phyloP scores from a whole-genome alignment of 2,329 filamentous ascomycete genomes.

The Colletotrichum sp. region DNA sequence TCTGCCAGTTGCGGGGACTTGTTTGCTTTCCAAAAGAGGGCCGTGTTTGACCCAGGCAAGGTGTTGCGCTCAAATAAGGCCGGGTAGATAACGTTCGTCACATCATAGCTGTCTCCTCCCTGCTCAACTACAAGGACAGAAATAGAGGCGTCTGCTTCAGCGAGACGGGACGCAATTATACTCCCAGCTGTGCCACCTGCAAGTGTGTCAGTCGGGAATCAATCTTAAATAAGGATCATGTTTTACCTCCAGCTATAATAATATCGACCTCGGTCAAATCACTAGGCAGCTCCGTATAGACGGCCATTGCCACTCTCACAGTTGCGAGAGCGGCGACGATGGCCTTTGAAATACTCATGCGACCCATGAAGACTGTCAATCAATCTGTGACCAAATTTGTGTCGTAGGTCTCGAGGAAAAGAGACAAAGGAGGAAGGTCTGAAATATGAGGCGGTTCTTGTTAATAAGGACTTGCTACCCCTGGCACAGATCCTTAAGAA shows the following conservation, averaged over 20 bases:
- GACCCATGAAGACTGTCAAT: neutral
- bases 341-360: neutral
- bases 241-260: neutral
- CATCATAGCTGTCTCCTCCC: conserved; percentile 30
- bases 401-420: neutral
- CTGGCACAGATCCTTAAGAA: neutral
- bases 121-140: conserved; percentile 33
- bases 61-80: conserved; percentile 23
- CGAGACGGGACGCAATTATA: conserved; percentile 29
- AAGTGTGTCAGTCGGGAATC: neutral
- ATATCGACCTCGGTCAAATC: neutral
- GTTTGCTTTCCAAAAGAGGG: conserved; percentile 28
- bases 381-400: neutral
- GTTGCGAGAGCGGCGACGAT: neutral
- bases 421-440: neutral
- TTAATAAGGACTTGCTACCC: neutral
- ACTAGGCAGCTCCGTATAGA: neutral
- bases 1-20: conserved; percentile 27
- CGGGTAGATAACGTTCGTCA: conserved; percentile 28
- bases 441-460: neutral
- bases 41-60: conserved; percentile 7
- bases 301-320: neutral
- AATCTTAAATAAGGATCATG: neutral
- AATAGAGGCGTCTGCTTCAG: conserved; percentile 28
- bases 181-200: conserved; percentile 33